Base-by-base conservation (phyloP, 208 protist species). In the Acanthamoeba sp. region DNA sequence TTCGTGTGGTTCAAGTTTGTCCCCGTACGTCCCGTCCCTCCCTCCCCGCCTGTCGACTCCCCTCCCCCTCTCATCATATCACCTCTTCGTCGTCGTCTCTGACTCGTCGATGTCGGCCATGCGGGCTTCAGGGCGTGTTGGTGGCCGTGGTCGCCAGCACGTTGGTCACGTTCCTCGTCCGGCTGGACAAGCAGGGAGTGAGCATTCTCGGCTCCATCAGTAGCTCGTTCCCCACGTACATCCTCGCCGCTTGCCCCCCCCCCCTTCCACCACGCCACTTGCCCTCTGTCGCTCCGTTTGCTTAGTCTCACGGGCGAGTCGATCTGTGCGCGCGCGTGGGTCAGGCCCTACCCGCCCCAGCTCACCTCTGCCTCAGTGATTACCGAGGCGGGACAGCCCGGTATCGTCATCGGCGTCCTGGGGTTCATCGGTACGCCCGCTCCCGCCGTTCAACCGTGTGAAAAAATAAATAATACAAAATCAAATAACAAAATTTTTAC, bases 161-260 rank as follows among this genome's bases (percentile, higher is more conserved):
- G 38, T 50, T 93, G 66, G 24, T 36, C 24, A 64, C 88, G 62
- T 78, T 32, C 38, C 38, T 71, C 24, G 18, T 48, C 10, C 64
- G 45, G 38, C 32, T 71, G 34, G 88, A 93, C 66, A 22, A 93
- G n/a, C 20, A 93, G 22, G 88, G 88, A 2, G 88, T 93, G 7
- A 78, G 29, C 36, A 93, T 93, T 76, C 38, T 93, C 10, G 88
- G 88, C 36, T 32, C 32, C 32, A 93, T 93, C 55, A 78, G 38
- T 59, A 93, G 88, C 42, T 29, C 42, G n/a, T 93, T 93, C 59
- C 88, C 88, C 38, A 71, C 88, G 73, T 82, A 82, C 32, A 14
- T 2, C 34, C 69, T 9, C 20, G 9, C 64, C 22, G 18, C 76
- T 52, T 29, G 12, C 16, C 10, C 9, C 29, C 10, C 22, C 9